Percentiles rank a stretch among this genome's conserved stretches.
Conservation (phyloP, 2,329 filamentous ascomycete genomes). For the Akanthomyces dipterigenus region DNA sequence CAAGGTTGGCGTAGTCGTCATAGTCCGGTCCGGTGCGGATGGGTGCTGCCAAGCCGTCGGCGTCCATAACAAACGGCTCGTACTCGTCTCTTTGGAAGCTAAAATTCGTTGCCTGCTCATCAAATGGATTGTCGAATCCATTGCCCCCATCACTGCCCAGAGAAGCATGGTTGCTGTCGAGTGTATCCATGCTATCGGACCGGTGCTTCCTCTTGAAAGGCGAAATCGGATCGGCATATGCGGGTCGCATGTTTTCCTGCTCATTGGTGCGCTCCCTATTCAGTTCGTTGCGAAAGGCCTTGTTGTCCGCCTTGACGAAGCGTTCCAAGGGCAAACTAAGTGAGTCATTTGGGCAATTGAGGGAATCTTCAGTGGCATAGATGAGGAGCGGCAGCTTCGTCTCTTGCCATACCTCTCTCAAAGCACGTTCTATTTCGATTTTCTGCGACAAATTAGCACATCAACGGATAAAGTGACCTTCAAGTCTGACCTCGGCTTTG, state of each 20-base stretch:
- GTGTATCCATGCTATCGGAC: conserved; percentile 38
- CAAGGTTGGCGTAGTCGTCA: neutral
- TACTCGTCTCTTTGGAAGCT: conserved; percentile 1
- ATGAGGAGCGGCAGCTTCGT: conserved; percentile 42
- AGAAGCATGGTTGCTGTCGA: conserved; percentile 40
- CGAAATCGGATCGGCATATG: conserved; percentile 34
- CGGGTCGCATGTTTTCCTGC: conserved; percentile 16
- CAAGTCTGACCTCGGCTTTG: conserved; percentile 38
- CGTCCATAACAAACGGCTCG: neutral
- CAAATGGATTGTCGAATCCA: conserved; percentile 21
- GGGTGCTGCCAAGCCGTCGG: neutral
- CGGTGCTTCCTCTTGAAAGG: conserved; percentile 41
- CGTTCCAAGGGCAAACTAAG: conserved; percentile 35
- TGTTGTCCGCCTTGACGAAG: conserved; percentile 47
- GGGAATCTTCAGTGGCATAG: conserved; percentile 46
- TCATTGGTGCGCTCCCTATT: conserved; percentile 28
- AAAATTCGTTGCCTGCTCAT: conserved; percentile 4
- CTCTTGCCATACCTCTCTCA: conserved; percentile 40
- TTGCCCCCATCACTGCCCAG: conserved; percentile 33
- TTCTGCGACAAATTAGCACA: conserved; percentile 31
- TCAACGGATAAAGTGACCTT: conserved; percentile 7
- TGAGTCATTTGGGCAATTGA: conserved; percentile 27
- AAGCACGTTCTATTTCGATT: conserved; percentile 37
- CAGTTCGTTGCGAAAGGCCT: conserved; percentile 44
- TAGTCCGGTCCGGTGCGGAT: neutral